Evolutionary conservation across 2,329 filamentous ascomycete genomes (phyloP).

Genomic region (Aureobasidium sp.): DNA sequence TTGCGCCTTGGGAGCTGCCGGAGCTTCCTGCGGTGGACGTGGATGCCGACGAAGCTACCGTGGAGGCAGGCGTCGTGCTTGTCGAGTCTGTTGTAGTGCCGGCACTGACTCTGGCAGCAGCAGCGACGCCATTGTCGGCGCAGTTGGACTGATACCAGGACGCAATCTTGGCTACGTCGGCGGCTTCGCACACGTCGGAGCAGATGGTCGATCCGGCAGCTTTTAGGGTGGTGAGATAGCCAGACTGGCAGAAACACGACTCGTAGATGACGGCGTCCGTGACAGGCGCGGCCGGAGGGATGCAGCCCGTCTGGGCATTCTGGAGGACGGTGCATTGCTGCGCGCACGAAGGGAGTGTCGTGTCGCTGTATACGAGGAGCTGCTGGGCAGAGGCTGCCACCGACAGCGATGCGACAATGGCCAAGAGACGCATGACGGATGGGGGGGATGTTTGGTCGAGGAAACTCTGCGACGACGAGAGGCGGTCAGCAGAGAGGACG

Average conservation of each 20-base stretch:
- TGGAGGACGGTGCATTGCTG: slow-evolving; percentile 28
- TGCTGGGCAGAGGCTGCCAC: slow-evolving; percentile 18
- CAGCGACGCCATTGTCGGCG: slow-evolving; percentile 36
- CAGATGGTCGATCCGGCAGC: slow-evolving; percentile 55
- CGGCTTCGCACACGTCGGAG: slow-evolving; percentile 42
- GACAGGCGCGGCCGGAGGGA: slow-evolving; percentile 49
- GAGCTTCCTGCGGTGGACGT: slow-evolving; percentile 20
- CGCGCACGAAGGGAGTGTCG: slow-evolving; percentile 32
- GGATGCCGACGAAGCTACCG: slow-evolving; percentile 12
- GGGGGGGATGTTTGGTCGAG: neutral
- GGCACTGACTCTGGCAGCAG: slow-evolving; percentile 22
- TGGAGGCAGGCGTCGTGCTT: neutral
- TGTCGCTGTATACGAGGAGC: slow-evolving; percentile 28
- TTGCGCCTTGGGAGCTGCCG: slow-evolving; percentile 25
- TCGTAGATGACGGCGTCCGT: slow-evolving; percentile 51
- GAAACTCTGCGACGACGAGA: neutral
- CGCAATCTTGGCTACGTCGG: slow-evolving; percentile 53
- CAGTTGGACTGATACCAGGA: slow-evolving; percentile 68
- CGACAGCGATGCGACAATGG: neutral
- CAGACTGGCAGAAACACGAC: slow-evolving; percentile 66
- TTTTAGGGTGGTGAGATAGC: slow-evolving; percentile 52
- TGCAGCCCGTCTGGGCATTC: slow-evolving; percentile 66
- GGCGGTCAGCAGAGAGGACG: neutral
- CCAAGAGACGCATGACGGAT: neutral
- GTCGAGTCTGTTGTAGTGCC: slow-evolving; percentile 17